Conservation (phyloP, 1,284 basidiomycete genomes). For the Naganishia cerealis region DNA sequence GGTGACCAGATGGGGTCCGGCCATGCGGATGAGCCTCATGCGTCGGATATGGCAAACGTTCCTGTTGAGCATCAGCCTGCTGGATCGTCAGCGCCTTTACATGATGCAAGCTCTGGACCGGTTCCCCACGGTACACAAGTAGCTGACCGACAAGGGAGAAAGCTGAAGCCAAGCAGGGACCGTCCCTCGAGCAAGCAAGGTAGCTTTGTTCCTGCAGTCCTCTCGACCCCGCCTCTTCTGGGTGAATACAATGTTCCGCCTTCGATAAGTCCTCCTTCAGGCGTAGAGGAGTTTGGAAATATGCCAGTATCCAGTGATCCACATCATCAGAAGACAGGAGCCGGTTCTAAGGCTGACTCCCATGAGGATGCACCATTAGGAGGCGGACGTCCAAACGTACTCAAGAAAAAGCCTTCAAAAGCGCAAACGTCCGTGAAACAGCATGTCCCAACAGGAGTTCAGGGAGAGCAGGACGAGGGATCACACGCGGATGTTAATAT, state of each 20-base stretch:
- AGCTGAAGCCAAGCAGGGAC: neutral
- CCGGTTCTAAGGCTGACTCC: neutral
- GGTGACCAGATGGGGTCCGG: neutral
- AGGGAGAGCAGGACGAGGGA: neutral
- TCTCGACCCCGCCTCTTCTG: slow-evolving; percentile 13
- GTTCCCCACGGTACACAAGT: neutral
- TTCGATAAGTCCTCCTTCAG: slow-evolving; percentile 3
- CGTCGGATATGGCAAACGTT: neutral
- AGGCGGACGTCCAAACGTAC: slow-evolving; percentile 14
- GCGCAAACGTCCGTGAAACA: neutral
- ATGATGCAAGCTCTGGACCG: neutral
- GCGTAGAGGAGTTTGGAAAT: neutral
- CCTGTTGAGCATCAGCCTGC: neutral
- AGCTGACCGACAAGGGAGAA: neutral
- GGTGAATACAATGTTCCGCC: neutral
- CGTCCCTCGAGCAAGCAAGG: neutral
- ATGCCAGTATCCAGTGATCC: neutral
- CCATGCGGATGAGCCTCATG: neutral
- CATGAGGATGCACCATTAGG: neutral
- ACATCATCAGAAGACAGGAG: neutral
- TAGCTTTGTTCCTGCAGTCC: slow-evolving; percentile 6
- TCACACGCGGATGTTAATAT: slow-evolving; percentile 3
- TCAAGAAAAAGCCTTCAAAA: slow-evolving; percentile 28
- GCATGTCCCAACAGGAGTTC: neutral
- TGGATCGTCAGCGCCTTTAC: neutral